phyloP scores from a whole-genome alignment of 2,329 filamentous ascomycete genomes.

The Nemania abortiva region DNA sequence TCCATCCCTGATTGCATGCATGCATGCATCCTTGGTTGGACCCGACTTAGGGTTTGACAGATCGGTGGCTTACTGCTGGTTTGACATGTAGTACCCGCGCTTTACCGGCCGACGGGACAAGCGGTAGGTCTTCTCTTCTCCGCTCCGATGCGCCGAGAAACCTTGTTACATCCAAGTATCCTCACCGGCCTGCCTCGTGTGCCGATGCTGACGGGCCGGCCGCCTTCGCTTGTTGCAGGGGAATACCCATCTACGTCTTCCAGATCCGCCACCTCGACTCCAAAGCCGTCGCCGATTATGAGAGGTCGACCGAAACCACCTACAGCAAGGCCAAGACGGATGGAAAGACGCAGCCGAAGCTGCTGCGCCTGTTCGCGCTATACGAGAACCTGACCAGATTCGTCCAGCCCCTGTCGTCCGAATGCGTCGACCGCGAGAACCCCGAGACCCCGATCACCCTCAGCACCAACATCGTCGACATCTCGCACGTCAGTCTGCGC shows the following conservation, averaged over 20 bases:
- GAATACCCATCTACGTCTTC: conserved; percentile 92
- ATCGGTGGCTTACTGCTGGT: conserved; percentile 36
- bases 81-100: conserved; percentile 79
- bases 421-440: conserved; percentile 77
- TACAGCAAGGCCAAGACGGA: conserved; percentile 71
- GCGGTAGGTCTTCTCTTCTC: conserved; percentile 48
- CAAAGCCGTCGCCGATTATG: conserved; percentile 84
- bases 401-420: conserved; percentile 84
- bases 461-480: conserved; percentile 95
- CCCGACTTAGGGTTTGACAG: conserved; percentile 38
- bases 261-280: conserved; percentile 85
- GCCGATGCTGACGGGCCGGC: conserved; percentile 16
- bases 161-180: neutral
- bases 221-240: conserved; percentile 61
- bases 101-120: conserved; percentile 93
- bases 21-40: too few species aligned
- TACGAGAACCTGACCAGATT: conserved; percentile 95
- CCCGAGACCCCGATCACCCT: conserved; percentile 89
- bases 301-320: conserved; percentile 68
- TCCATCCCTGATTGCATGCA: neutral
- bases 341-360: conserved; percentile 76
- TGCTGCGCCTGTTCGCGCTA: conserved; percentile 88
- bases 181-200: neutral
- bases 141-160: neutral
- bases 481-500: conserved; percentile 86